Percentiles rank a stretch among this genome's conserved stretches.
Conservation (phyloP, 495 filamentous ascomycete genomes). For the Terfezia boudieri region DNA sequence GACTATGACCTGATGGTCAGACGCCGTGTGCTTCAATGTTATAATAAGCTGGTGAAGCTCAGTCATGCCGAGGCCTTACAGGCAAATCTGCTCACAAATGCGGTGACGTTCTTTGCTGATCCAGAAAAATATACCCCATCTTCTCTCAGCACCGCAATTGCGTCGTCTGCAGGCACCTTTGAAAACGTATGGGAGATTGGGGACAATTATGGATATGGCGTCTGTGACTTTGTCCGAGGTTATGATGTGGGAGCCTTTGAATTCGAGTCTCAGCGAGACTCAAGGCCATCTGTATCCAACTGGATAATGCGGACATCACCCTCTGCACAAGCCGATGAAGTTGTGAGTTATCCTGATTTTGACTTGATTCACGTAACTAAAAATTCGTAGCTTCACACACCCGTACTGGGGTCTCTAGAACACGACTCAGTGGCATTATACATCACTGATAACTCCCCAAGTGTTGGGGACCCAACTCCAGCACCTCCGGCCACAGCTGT, state of each 20-base stretch:
- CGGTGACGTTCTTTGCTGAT: conserved; percentile 79
- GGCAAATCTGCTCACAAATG: conserved; percentile 79
- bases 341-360: conserved; percentile 24
- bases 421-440: conserved; percentile 77
- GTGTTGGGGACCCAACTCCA: conserved; percentile 28
- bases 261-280: conserved; percentile 38
- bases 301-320: conserved; percentile 40
- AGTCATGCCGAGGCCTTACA: conserved; percentile 73
- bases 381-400: conserved; percentile 22
- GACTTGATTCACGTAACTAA: conserved; percentile 5
- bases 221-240: conserved; percentile 62
- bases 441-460: conserved; percentile 26
- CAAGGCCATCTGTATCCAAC: conserved; percentile 27
- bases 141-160: conserved; percentile 77
- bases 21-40: conserved; percentile 80
- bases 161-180: conserved; percentile 69
- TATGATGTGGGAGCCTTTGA: conserved; percentile 44
- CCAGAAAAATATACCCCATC: conserved; percentile 68
- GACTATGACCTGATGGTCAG: conserved; percentile 88
- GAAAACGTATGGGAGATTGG: conserved; percentile 86
- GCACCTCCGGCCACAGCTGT: conserved; percentile 82
- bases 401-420: conserved; percentile 41
- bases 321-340: conserved; percentile 47
- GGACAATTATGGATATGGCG: conserved; percentile 84
- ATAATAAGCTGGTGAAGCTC: conserved; percentile 68